Evolutionary conservation across 2,329 filamentous ascomycete species (phyloP), one percentile per base, ranked within the genome.

Genomic region (Paecilomyces formosus): DNA sequence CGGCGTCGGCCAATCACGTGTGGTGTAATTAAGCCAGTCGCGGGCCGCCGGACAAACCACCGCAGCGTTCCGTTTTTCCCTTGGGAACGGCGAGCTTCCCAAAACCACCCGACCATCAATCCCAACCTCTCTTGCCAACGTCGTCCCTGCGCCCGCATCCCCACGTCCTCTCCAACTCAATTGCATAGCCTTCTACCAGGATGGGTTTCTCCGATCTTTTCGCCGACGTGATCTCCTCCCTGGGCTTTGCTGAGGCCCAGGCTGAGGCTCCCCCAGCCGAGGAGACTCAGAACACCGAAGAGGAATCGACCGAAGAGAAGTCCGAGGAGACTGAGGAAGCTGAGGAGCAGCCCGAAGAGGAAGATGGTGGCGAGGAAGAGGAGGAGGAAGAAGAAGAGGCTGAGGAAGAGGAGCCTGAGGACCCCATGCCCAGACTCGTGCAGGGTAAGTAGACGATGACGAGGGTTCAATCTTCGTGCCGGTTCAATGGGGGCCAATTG

Each of bases 361-460:
- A 82, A 18, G 85, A 81, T 26, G 85, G 82, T 35, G 85, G 84
- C 31, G 85, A 83, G 24, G 86, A 87, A 51, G 88, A 87, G 26
- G 88, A 88, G 51, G 87, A 88, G 33, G 87, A 88, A 35, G 88
- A 91, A 21, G 89, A 92, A 60, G 90, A 94, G 56, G 90, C 93
- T 62, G 88, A 92, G 61, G 87, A 91, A 62, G 88, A 92, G 64
- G 90, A 94, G 80, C 80, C 85, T 62, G 86, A 88, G 67, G 93
- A 97, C 75, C 86, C 88, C 68, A 95, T 96, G 84, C 90, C 92
- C 62, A 84, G 85, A 76, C 79, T 97, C 62, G 89, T 96, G 79
- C 91, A 96, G 85, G 92, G 94, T 97, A 78, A 83, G 90, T 87
- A 6, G 39, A 18, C n/a, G n/a, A 45, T 9, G 5, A 7, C 15